phyloP scores from a whole-genome alignment of 1,284 basidiomycete genomes.

The Pseudozyma pruni region DNA sequence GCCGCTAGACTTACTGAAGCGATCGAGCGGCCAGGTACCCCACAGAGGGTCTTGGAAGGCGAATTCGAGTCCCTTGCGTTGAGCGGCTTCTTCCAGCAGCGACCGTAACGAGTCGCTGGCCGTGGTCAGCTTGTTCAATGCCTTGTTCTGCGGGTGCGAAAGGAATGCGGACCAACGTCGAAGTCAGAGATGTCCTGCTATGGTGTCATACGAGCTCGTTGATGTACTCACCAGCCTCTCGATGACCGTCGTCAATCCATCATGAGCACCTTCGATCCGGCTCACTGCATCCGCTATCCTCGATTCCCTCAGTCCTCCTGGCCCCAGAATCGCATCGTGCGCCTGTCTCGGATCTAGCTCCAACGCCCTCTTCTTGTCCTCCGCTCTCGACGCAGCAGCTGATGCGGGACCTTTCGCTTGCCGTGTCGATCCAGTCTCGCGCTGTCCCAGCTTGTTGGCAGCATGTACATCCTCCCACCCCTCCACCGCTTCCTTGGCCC shows the following conservation, averaged over 20 bases:
- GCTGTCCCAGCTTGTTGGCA: conserved; percentile 27
- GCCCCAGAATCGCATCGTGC: conserved; percentile 26
- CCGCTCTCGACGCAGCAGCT: not conserved
- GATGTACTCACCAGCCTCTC: conserved; percentile 49
- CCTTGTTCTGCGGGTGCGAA: conserved; percentile 28
- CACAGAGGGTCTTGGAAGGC: conserved; percentile 53
- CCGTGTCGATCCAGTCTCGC: conserved; percentile 10
- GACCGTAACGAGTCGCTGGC: conserved; percentile 35
- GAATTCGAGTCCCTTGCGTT: conserved; percentile 44
- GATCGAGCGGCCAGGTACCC: conserved; percentile 61
- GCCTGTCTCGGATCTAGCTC: conserved; percentile 25
- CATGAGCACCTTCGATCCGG: conserved; percentile 34
- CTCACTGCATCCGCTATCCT: conserved; percentile 28
- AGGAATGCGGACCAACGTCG: no score
- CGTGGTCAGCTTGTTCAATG: conserved; percentile 36
- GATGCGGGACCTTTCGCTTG: conserved; percentile 18
- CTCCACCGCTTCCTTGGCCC: conserved; percentile 51
- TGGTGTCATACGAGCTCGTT: no score
- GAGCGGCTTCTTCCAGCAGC: conserved; percentile 44
- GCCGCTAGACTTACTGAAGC: conserved; percentile 44
- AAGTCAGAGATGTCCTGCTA: no score
- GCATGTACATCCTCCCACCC: conserved; percentile 54
- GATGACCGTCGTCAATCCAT: conserved; percentile 25
- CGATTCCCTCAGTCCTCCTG: conserved; percentile 33
- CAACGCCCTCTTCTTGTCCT: conserved; percentile 30